phyloP scores from a whole-genome alignment of 2,329 filamentous ascomycete species.

The Neopestalotiopsis sp. region DNA sequence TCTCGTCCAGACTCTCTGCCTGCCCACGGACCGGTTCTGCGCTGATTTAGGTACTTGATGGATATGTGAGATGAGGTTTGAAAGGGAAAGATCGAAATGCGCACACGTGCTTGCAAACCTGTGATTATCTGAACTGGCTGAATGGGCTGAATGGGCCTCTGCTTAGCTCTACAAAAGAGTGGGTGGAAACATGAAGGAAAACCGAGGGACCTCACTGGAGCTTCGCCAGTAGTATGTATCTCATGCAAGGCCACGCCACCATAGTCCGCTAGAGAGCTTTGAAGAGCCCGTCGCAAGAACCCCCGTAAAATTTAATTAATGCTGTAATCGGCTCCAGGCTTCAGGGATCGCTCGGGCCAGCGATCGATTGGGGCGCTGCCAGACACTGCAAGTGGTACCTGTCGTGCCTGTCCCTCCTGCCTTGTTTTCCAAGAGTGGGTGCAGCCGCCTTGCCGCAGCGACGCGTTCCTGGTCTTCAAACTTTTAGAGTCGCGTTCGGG shows the following conservation, averaged over 20 bases:
- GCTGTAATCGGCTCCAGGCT: background rate
- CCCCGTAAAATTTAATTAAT: constrained; percentile 4
- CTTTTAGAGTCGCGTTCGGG: background rate
- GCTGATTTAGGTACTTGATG: background rate
- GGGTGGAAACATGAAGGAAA: no score
- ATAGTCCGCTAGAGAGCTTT: background rate
- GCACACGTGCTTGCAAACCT: background rate
- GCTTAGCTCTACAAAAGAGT: background rate
- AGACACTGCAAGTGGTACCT: background rate
- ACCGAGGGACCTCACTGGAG: no score
- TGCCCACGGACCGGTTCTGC: background rate
- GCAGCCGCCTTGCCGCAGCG: background rate
- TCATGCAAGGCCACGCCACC: background rate
- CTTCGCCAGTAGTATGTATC: background rate
- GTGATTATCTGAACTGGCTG: background rate
- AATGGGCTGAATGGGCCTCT: background rate
- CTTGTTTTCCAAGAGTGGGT: background rate
- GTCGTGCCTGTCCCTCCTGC: background rate
- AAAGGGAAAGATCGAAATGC: background rate
- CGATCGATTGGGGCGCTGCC: background rate
- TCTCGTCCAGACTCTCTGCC: background rate
- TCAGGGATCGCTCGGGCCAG: background rate
- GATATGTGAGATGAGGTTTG: background rate
- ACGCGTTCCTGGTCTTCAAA: background rate
- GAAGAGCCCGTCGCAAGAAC: background rate